Evolutionary conservation across 192 early-diverging fungal species (phyloP), one percentile per base, ranked within the genome.

Genomic region (Linnemannia elongata): DNA sequence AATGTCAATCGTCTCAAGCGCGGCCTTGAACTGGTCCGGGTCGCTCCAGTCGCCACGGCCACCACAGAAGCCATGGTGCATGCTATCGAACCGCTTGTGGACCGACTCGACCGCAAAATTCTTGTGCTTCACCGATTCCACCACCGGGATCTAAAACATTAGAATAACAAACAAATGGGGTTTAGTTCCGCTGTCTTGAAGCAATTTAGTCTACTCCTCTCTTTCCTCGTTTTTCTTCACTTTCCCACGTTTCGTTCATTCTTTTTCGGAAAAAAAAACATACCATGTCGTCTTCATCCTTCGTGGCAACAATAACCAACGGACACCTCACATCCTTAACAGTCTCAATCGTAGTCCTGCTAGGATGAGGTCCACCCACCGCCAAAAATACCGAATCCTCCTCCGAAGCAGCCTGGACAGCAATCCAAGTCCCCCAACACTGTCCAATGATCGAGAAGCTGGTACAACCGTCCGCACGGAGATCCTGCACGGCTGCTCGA

Each of bases 371-470:
- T 18, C 93, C 88, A 1, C 92, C 91, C 24, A 87, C 71, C n/a
- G 91, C 92, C n/a, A 79, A 75, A 52, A 92, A 88, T 6, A 88
- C 91, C 1, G 75, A 79, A 13, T 42, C 83, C 12, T 89, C 87
- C 44, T 89, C 80, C 17, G 88, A 88, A 6, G 90, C 82, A 36
- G 91, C 91, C 36, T 88, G 66, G 7, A 91, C 84, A 15, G 91
- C 88, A 57, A 94, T 88, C 66, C 90, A 90, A 12, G 89, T 89
- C 35, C 95, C 94, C 94, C 94, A 95, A 87, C 94, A 95, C 79
- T 95, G 93, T 17, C 94, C 95, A 57, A 93, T 71, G 22, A 92
- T 63, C n/a, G 92, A 92, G 42, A 92, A 88, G 10, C 81, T 75
- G 6, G 76, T 77, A 27, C 88, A 89, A 69, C 90, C 90, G 18